Percentiles rank a stretch among this genome's conserved stretches.
Evolutionary conservation across 805 yeast genomes (phyloP).

Genomic region (Saturnispora diversa): DNA sequence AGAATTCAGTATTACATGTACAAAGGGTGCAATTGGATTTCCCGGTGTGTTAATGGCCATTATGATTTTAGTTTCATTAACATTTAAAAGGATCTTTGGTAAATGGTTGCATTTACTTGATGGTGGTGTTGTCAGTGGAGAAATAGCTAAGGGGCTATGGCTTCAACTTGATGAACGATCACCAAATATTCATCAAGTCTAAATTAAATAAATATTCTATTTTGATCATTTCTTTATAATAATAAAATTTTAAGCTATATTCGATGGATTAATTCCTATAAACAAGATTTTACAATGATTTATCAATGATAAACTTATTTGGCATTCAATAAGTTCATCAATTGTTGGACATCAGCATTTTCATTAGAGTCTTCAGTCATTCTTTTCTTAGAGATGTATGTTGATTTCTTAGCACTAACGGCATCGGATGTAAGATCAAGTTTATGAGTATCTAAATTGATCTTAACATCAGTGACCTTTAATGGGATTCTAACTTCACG

Average conservation of each 20-base stretch:
- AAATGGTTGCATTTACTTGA: conserved; percentile 47
- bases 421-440: conserved; percentile 5
- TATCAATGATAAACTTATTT: too few relatives aligned
- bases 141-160: conserved; percentile 26
- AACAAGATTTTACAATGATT: too few relatives aligned
- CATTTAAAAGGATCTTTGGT: conserved; percentile 58
- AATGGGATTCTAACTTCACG: conserved; percentile 27
- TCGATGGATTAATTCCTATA: too few relatives aligned
- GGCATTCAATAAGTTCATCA: too few relatives aligned
- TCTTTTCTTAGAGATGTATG: not conserved
- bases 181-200: too few relatives aligned
- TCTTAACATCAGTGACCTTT: conserved; percentile 22
- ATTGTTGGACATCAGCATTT: too few relatives aligned
- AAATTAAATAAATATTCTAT: too few relatives aligned
- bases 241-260: too few relatives aligned
- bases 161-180: conserved; percentile 9
- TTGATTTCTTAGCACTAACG: conserved; percentile 3
- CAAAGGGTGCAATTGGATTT: conserved; percentile 89
- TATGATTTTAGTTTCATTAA: conserved; percentile 47
- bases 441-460: conserved; percentile 18
- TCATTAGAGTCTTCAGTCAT: too few relatives aligned
- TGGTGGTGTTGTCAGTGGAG: conserved; percentile 29
- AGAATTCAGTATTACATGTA: conserved; percentile 79
- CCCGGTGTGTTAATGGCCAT: conserved; percentile 78
- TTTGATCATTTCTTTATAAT: too few relatives aligned